Evolutionary conservation across 208 protist genomes (phyloP), one percentile per base, ranked within the genome.

Genomic region (Trypanosoma mega): DNA sequence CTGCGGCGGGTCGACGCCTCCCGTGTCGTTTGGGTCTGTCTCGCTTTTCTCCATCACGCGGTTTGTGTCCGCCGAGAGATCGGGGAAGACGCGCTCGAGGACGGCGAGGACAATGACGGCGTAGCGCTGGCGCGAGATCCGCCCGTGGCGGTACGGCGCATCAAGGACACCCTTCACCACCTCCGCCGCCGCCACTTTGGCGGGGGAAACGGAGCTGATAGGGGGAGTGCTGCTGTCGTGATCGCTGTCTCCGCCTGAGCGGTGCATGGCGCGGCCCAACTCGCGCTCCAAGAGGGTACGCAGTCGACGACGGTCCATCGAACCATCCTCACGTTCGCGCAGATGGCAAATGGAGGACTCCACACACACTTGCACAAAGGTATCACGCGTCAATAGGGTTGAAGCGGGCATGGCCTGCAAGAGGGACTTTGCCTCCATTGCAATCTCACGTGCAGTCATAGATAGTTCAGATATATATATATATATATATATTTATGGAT

Each of bases 41-140:
- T 30, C 43, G n/a, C 50, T 31, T 23, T 20, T 43, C 3, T 20
- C 30, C 1, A 44, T 39, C 39, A 2, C 20, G 2, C 9, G 3
- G 16, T 26, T 24, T 3, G 12, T 4, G 29, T 5, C 29, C 21
- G 12, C 44, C 33, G 46, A 27, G 20, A 29, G 20, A 46, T 56
- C 59, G n/a, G 59, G 48, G 29, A 65, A 65, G 33, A 65, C 26
- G 27, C 47, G 46, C 34, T 65, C 59, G 24, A 65, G 29, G 21
- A 65, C 59, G 31, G 59, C 33, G 24, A 65, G 46, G 23, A 65
- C 59, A 56, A 56, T 65, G 8, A 49, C 59, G 36, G 59, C 31
- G 27, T 65, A 65, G 8, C 48, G 18, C 24, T 56, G 59, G 1
- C 59, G 47, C 5, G 59, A 56, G 16, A 65, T 48, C 14, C 14